These are phyloP conservation scores for Aspergillus quadricinctus DNA, from an alignment of 2,329 filamentous ascomycete genomes.

Conservation along the genomic window DNA sequence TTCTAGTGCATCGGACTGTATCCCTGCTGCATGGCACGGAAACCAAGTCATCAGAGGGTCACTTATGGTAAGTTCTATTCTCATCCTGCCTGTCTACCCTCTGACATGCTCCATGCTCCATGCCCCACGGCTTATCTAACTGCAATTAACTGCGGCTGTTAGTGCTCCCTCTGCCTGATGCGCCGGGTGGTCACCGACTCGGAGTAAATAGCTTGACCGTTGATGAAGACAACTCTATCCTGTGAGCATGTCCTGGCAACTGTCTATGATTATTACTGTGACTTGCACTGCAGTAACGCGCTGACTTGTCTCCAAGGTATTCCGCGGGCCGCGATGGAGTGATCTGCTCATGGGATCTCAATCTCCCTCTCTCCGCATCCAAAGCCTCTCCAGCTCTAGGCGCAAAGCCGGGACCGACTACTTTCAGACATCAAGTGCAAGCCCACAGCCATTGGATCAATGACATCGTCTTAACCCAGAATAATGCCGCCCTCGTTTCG, in stretches of 20 bases:
- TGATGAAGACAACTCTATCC: conserved; percentile 73
- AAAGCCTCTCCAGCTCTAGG: conserved; percentile 13
- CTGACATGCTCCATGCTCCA: not conserved
- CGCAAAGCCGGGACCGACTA: conserved; percentile 40
- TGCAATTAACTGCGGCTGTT: conserved; percentile 3
- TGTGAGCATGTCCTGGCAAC: conserved; percentile 58
- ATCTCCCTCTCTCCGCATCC: conserved; percentile 31
- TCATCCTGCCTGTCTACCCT: not conserved
- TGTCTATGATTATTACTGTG: not conserved
- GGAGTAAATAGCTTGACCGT: conserved; percentile 93
- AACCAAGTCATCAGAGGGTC: conserved; percentile 62
- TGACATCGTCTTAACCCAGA: conserved; percentile 76
- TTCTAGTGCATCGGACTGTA: not conserved
- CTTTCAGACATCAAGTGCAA: conserved; percentile 61
- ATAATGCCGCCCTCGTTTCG: conserved; percentile 75
- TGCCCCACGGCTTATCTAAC: not conserved
- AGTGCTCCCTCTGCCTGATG: conserved; percentile 71
- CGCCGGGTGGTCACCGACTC: conserved; percentile 78
- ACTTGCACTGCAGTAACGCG: too few species aligned
- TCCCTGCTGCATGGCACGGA: conserved; percentile 56
- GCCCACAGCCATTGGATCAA: conserved; percentile 97
- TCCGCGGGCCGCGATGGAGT: conserved; percentile 93
- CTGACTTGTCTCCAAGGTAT: conserved; percentile 57
- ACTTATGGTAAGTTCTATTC: conserved; percentile 57
- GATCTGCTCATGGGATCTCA: conserved; percentile 89